phyloP scores from a whole-genome alignment of 2,329 filamentous ascomycete genomes.

The Cryphonectria radicalis region DNA sequence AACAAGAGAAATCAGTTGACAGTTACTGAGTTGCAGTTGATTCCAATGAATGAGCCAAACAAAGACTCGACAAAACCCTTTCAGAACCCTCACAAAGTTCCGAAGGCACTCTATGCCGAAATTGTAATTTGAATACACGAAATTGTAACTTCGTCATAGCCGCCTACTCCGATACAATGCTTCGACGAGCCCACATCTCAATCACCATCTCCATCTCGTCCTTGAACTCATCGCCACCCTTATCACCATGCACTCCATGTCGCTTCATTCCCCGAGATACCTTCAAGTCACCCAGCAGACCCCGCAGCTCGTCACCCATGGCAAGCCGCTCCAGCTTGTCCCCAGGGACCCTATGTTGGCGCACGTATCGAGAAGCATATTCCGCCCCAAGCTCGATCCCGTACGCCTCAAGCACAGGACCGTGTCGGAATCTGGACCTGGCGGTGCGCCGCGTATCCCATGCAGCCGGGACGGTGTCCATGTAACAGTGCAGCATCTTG shows the following conservation, averaged over 20 bases:
- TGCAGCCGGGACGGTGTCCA: neutral
- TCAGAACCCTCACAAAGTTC: too few relatives aligned
- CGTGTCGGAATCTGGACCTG: slow-evolving; percentile 1
- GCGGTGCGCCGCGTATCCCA: slow-evolving; percentile 6
- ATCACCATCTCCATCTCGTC: neutral
- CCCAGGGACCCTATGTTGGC: neutral
- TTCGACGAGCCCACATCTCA: slow-evolving; percentile 5
- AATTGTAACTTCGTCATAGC: neutral
- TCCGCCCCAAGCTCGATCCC: slow-evolving; percentile 5
- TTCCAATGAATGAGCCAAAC: too few relatives aligned
- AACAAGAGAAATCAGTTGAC: too few relatives aligned
- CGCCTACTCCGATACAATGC: neutral
- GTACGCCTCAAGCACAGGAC: neutral
- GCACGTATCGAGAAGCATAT: neutral
- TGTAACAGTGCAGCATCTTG: slow-evolving; percentile 8
- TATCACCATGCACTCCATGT: neutral
- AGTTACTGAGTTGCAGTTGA: too few relatives aligned
- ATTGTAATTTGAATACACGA: neutral
- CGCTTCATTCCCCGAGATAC: neutral
- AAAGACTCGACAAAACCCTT: too few relatives aligned
- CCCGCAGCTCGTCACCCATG: neutral
- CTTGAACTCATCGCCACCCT: neutral
- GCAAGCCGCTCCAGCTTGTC: neutral
- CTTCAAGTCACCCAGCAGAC: neutral
- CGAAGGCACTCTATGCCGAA: neutral